Evolutionary conservation across 345 rosid species (phyloP).

Genomic region (Euphorbia pulcherrima): DNA sequence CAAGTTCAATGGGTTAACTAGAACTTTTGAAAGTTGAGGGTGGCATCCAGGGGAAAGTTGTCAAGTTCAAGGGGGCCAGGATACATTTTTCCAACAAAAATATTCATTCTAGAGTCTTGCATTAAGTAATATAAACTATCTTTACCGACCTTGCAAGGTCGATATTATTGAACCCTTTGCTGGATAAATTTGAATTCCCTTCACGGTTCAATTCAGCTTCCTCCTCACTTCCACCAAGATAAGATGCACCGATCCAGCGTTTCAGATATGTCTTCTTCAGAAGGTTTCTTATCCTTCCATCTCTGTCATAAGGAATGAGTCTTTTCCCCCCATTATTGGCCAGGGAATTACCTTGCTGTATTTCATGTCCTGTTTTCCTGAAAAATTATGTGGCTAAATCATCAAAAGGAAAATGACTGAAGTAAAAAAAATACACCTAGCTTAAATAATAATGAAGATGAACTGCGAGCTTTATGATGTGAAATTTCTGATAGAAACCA

Average conservation of each 20-base stretch:
- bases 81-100: no score
- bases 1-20: no score
- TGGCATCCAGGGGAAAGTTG: no score
- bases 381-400: slow-evolving; percentile 1
- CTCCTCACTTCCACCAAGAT: slow-evolving; percentile 48
- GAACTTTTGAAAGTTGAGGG: no score
- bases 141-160: slow-evolving; percentile 73
- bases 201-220: slow-evolving; percentile 36
- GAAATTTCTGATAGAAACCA: neutral
- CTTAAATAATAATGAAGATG: neutral
- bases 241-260: slow-evolving; percentile 61
- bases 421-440: neutral
- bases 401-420: neutral
- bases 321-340: slow-evolving; percentile 34
- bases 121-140: neutral
- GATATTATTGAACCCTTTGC: slow-evolving; percentile 35
- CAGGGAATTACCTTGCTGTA: slow-evolving; percentile 38
- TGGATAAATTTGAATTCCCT: slow-evolving; percentile 27
- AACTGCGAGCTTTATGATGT: neutral
- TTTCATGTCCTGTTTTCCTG: slow-evolving; percentile 52
- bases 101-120: slow-evolving; percentile 3
- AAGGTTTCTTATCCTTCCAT: slow-evolving; percentile 71
- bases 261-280: slow-evolving; percentile 75
- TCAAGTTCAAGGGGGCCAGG: no score
- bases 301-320: slow-evolving; percentile 39